Evolutionary conservation across 225 moss, liverwort and hornwort genomes (phyloP), one percentile per base, ranked within the genome.

Genomic region (Pseudoscleropodium purum): DNA sequence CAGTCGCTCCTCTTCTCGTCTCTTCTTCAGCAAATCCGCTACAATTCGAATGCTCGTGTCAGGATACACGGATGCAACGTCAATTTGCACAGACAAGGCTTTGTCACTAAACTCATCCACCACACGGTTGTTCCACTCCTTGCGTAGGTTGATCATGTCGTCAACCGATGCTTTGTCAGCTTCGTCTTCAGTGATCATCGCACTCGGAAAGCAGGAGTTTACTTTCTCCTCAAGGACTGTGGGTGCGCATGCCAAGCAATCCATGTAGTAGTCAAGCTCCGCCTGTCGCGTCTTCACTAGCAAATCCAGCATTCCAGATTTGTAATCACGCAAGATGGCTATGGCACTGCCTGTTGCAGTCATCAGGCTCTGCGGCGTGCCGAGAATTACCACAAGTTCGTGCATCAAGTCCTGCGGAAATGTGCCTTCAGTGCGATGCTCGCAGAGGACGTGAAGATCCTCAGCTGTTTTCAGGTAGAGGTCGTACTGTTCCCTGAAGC

Each of bases 191-290:
- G 92, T 93, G 43, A 92, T 93, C 93, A 95, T 95, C 8, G 93
- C 95, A 88, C 91, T 95, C 12, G 95, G 95, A 63, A 95, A 93
- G 75, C 82, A 93, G 34, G 91, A 86, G 69, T 93, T 90, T 11
- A 95, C 93, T 79, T 92, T 93, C 41, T 90, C 92, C 68, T 95
- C 95, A 18, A 95, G 88, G 13, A 84, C 86, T 30, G 89, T 43
- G 7, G 95, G 93, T 12, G 93, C 95, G 15, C 93, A 91, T 17
- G 93, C 95, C 82, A 95, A 85, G 88, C 93, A 93, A 85, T 95
- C 95, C 95, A 95, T 95, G 83, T 95, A 95, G 77, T 93, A 95
- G 49, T 93, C 95, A 11, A 95, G 90, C 84, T 95, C 95, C 5
- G 95, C 93, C 63, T 95, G 95, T 52, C 93, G 87, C 1, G 92